A percentile compares a stretch with the other conserved stretches of the same genome.
Evolutionary conservation across 768 basidiomycete species (phyloP).

Genomic region (Pholiota molesta): DNA sequence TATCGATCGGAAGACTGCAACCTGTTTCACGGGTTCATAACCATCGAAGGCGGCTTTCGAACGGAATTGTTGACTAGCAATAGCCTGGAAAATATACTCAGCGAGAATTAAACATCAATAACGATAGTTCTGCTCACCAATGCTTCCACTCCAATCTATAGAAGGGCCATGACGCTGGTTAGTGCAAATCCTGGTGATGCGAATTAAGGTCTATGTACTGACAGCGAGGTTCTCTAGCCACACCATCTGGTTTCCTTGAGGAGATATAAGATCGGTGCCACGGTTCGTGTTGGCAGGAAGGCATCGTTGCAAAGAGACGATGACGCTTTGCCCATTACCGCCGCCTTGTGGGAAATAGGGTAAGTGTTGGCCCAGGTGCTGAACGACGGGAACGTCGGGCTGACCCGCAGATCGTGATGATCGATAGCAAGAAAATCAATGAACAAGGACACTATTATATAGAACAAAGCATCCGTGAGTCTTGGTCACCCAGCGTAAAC

Average conservation of each 20-base stretch:
- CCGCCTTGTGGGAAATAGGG: conserved; percentile 1
- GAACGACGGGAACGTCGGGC: neutral
- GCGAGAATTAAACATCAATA: neutral
- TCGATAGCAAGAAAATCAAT: neutral
- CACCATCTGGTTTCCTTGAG: neutral
- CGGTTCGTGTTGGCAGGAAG: neutral
- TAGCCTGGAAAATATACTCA: neutral
- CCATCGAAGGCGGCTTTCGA: neutral
- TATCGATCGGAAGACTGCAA: conserved; percentile 2
- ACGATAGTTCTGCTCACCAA: neutral
- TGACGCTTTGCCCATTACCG: neutral
- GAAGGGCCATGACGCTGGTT: neutral
- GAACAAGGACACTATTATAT: neutral
- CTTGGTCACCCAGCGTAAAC: neutral
- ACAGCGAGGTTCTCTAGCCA: conserved; percentile 4
- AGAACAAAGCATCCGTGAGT: neutral
- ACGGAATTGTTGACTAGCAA: neutral
- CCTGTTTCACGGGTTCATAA: conserved; percentile 1
- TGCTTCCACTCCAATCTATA: neutral
- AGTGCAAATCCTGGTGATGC: too few relatives aligned
- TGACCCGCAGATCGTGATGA: neutral
- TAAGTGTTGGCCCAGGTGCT: neutral
- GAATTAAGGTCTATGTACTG: neutral
- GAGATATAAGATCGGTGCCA: neutral
- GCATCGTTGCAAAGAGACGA: conserved; percentile 1